Evolutionary conservation across 768 basidiomycete genomes (phyloP), one percentile per base, ranked within the genome.

Genomic region (Hypholoma sublateritium): DNA sequence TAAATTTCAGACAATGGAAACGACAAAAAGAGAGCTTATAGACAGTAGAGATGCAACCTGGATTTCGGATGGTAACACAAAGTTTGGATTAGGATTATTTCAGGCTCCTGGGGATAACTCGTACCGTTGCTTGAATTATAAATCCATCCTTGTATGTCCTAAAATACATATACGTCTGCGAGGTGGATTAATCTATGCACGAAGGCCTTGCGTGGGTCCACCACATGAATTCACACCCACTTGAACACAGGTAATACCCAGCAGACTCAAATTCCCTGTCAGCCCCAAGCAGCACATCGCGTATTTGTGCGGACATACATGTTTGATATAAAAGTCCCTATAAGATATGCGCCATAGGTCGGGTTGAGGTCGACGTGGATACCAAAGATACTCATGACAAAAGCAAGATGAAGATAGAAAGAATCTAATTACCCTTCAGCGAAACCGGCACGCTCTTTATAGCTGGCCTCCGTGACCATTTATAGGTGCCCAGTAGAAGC

Each of bases 191-290:
- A 13, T 41, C 7, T 16, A 35, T 5, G 14, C 24, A n/a, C n/a
- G n/a, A n/a, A n/a, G n/a, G n/a, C n/a, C n/a, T n/a, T n/a, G 28
- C 28, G 5, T 32, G 9, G 28, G 9, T 32, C 28, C 28, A 32
- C 9, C 28, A 32, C 9, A 9, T 5, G 13, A 3, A 5, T n/a
- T 2, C 17, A n/a, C 9, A 42, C 21, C 39, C 11, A 22, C 22
- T 47, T 60, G 59, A 21, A 52, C 46, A 24, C 59, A 60, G 4
- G 59, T 60, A 16, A 60, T 41, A 9, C 59, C 59, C 11, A 60
- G 54, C 13, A 60, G 44, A 47, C 59, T 60, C 16, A 13, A 7
- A 7, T 32, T 5, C 11, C 13, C 5, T 43, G 19, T 34, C 22
- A 28, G 13, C 8, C 9, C 28, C 28, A 32, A 32, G 28, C 28